Base-by-base conservation (phyloP, 371 early-diverging fungal genomes). In the Zancudomyces culisetae region DNA sequence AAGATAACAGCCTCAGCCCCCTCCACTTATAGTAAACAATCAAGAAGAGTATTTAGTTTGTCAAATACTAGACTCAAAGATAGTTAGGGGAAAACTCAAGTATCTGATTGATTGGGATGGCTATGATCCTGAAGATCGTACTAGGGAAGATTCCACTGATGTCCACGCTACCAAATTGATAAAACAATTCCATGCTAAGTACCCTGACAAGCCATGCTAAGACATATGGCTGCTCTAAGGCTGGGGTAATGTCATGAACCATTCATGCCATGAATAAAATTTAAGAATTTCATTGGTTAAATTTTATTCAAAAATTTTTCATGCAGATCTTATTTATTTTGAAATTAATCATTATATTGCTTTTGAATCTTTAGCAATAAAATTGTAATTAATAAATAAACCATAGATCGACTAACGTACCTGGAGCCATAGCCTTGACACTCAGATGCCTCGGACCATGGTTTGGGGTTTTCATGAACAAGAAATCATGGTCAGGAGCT, bases 81-180 rank as follows among this genome's bases (percentile, higher is more conserved):
- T 26, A 27, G 2, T 27, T 20, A 24, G 27, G n/a, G 48, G 48
- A n/a, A 24, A 24, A 48, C 48, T 48, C 24, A 48, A 48, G 48
- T 48, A 48, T 27, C 48, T 48, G 27, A 48, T 48, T 23, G 48
- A 48, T 27, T 48, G 48, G 48, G 26, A 48, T 18, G 48, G 48
- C 3, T 48, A 48, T 29, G 27, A n/a, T 3, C 48, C 48, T 24
- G 48, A 48, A 26, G 48, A 48, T n/a, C 2, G 48, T 18, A 48
- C 48, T 3, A 23, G 48, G 48, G 48, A 48, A 27, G 22, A 15
- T 8, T n/a, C 48, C 3, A 10, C n/a, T 4, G 48, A 48, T 27
- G 48, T 48, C n/a, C 2, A 48, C 26, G 23, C 48, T 4, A 4
- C 48, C n/a, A 4, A 24, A n/a, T n/a, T 48, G 29, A n/a, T 48